These are phyloP conservation scores for Aspergillus sp. DNA, from an alignment of 2,329 filamentous ascomycete species.

Conservation along the genomic window DNA sequence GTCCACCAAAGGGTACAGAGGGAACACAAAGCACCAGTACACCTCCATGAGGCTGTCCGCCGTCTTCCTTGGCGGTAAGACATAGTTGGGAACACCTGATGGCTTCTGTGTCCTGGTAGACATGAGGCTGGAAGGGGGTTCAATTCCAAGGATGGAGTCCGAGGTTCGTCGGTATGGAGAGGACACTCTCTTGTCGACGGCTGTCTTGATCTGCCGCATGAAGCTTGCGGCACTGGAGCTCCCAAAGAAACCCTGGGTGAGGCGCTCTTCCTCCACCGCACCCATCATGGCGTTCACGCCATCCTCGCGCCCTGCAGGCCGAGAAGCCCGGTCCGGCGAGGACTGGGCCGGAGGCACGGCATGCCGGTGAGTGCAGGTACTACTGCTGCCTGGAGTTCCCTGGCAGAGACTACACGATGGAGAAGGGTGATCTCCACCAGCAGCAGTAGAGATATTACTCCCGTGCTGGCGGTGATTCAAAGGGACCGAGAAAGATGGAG, in stretches of 20 bases:
- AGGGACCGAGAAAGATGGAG: neutral
- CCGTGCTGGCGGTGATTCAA: neutral
- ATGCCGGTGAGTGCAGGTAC: neutral
- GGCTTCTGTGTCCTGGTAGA: conserved; percentile 16
- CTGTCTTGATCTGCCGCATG: conserved; percentile 47
- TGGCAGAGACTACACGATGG: conserved; percentile 3
- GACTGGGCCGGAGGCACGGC: neutral
- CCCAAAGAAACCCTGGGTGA: conserved; percentile 47
- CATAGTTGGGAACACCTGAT: conserved; percentile 29
- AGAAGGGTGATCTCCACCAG: conserved; percentile 1
- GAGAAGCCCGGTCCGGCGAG: neutral
- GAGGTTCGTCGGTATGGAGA: conserved; percentile 21
- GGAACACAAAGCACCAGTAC: conserved; percentile 50
- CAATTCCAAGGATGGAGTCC: conserved; percentile 12
- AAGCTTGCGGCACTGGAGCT: conserved; percentile 50
- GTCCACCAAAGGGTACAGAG: conserved; percentile 49
- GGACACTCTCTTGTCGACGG: conserved; percentile 36
- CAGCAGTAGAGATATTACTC: neutral
- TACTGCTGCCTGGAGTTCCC: neutral
- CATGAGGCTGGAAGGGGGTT: conserved; percentile 19
- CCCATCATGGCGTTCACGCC: conserved; percentile 49
- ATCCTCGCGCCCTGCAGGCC: conserved; percentile 13
- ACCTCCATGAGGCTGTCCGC: conserved; percentile 47
- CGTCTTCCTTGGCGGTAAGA: conserved; percentile 46
- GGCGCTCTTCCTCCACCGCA: conserved; percentile 42